Evolutionary conservation across 148 eudicot species (phyloP).

Genomic region (Vaccinium myrtillus): DNA sequence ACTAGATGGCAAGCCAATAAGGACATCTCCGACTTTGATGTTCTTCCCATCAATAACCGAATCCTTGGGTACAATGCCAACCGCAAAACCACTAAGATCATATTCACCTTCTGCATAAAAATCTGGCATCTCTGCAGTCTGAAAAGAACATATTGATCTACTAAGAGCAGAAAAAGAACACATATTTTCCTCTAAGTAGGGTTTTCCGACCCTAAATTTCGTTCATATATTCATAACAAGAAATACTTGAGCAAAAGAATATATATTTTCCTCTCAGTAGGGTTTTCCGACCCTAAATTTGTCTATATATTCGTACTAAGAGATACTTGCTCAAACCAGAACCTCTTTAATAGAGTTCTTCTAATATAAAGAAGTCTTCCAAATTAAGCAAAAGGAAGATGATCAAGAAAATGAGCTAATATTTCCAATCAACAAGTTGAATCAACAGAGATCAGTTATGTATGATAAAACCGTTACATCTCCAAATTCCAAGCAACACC

Average conservation of each 20-base stretch:
- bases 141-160: conserved; percentile 22
- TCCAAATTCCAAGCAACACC: background rate
- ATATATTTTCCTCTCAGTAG: too few relatives aligned
- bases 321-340: too few relatives aligned
- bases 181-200: too few relatives aligned
- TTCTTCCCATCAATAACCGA: conserved; percentile 83
- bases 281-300: too few relatives aligned
- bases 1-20: conserved; percentile 89
- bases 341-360: too few relatives aligned
- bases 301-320: too few relatives aligned
- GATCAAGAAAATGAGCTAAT: background rate
- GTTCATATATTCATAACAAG: background rate
- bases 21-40: conserved; percentile 74
- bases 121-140: conserved; percentile 99
- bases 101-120: conserved; percentile 91
- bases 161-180: background rate
- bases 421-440: background rate
- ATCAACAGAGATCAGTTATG: background rate
- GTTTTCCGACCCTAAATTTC: background rate
- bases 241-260: too few relatives aligned
- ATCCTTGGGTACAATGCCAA: conserved; percentile 78
- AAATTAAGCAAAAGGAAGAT: background rate
- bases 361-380: background rate
- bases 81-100: conserved; percentile 98
- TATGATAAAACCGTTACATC: background rate